Percentiles rank a stretch among this genome's conserved stretches.
These are phyloP conservation scores for Blumeriella jaapii DNA, from an alignment of 2,329 filamentous ascomycete genomes.

Conservation along the genomic window DNA sequence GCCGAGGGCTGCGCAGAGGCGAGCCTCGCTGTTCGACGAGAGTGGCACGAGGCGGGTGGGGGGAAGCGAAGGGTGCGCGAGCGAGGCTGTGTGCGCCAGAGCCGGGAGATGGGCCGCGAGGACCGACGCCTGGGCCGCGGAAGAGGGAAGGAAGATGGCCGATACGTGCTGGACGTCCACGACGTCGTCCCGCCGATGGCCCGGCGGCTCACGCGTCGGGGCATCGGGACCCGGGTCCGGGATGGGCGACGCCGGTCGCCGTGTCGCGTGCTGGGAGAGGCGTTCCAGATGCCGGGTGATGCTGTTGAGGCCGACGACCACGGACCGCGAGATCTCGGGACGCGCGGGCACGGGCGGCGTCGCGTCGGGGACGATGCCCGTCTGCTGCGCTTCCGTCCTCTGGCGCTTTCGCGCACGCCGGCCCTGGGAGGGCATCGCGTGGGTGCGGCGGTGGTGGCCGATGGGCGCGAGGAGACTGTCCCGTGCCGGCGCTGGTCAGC, in stretches of 20 bases:
- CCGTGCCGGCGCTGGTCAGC: too few species aligned
- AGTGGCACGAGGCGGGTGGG: constrained; percentile 50
- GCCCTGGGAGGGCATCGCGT: constrained; percentile 48
- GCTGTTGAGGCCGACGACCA: constrained; percentile 54
- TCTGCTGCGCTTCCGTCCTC: constrained; percentile 28
- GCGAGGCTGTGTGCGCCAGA: constrained; percentile 40
- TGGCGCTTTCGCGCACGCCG: constrained; percentile 45
- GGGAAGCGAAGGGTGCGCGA: constrained; percentile 28
- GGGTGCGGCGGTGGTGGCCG: constrained; percentile 45
- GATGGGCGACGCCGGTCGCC: neutral
- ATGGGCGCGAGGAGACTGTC: constrained; percentile 53
- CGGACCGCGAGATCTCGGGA: constrained; percentile 42
- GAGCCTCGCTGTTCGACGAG: constrained; percentile 46
- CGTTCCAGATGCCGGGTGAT: constrained; percentile 45
- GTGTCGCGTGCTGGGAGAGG: constrained; percentile 13
- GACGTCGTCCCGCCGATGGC: too few species aligned
- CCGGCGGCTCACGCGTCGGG: too few species aligned
- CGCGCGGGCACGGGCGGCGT: constrained; percentile 25
- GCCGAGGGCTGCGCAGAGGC: constrained; percentile 44
- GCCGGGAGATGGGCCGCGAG: constrained; percentile 50
- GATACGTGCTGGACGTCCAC: too few species aligned
- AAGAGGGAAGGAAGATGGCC: constrained; percentile 47
- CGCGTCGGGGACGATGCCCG: constrained; percentile 10
- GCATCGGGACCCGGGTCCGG: too few species aligned
- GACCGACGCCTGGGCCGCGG: constrained; percentile 43